phyloP scores from a whole-genome alignment of 495 filamentous ascomycete genomes.

The Cercophora scortea region DNA sequence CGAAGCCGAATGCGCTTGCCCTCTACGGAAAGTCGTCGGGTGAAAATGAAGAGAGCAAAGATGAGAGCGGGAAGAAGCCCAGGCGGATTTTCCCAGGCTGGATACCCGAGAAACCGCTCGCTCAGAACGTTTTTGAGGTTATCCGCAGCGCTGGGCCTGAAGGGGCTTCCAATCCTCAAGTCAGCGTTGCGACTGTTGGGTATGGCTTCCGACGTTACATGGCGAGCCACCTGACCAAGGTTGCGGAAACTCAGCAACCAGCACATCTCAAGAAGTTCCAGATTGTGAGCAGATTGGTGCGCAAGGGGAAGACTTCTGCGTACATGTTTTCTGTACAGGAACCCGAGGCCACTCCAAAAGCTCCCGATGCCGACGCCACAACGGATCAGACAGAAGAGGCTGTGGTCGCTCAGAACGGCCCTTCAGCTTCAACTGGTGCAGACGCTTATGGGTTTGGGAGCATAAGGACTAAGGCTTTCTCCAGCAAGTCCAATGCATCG shows the following conservation, averaged over 20 bases:
- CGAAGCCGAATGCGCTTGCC: constrained; percentile 22
- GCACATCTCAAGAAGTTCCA: constrained; percentile 35
- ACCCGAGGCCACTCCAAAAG: constrained; percentile 2
- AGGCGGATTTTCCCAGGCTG: constrained; percentile 27
- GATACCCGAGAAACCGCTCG: constrained; percentile 36
- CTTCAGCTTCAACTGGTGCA: not conserved
- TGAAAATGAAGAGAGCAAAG: constrained; percentile 3
- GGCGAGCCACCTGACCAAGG: constrained; percentile 28
- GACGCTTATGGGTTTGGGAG: constrained; percentile 20
- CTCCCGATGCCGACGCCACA: constrained; percentile 1
- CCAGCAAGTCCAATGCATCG: constrained; percentile 4
- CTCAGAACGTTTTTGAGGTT: constrained; percentile 35
- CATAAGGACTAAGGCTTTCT: constrained; percentile 14
- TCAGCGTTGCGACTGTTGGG: constrained; percentile 34
- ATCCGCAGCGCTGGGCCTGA: constrained; percentile 29
- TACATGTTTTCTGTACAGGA: constrained; percentile 32
- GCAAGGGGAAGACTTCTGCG: constrained; percentile 35
- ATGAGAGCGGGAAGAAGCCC: constrained; percentile 6
- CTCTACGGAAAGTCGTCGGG: constrained; percentile 15
- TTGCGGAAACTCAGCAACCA: constrained; percentile 36
- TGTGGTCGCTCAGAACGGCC: not conserved
- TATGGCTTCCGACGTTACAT: constrained; percentile 36
- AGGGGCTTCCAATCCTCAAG: constrained; percentile 35
- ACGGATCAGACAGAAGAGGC: not conserved
- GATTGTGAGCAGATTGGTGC: constrained; percentile 31